A percentile compares a stretch with the other conserved stretches of the same genome.
These are phyloP conservation scores for Aspergillus coremiiformis DNA, from an alignment of 495 filamentous ascomycete species.

Conservation along the genomic window DNA sequence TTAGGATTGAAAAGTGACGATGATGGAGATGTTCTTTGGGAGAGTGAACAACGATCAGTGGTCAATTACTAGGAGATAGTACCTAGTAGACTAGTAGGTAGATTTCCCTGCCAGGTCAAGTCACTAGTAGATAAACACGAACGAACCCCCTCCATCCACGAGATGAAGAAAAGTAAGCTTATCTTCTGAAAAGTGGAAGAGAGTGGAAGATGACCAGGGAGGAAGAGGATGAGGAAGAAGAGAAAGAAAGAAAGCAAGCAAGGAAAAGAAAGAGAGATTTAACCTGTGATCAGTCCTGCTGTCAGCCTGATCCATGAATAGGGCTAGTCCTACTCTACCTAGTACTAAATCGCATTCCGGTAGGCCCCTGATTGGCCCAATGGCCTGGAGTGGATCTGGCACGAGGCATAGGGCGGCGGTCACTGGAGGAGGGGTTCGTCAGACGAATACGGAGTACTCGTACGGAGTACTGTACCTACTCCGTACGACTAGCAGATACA, in stretches of 20 bases:
- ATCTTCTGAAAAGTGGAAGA: background rate
- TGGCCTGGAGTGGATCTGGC: conserved; percentile 3
- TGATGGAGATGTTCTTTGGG: background rate
- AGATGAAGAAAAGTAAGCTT: background rate
- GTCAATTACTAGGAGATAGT: background rate
- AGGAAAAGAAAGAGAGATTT: conserved; percentile 5
- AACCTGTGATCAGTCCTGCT: too few species aligned
- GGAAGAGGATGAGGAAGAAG: background rate
- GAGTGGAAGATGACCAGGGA: background rate
- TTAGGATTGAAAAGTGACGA: background rate
- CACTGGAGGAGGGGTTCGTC: too few species aligned
- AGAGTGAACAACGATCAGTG: background rate
- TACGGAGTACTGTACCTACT: too few species aligned
- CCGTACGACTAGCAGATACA: too few species aligned
- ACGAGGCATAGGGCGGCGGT: conserved; percentile 17
- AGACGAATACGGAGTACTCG: too few species aligned
- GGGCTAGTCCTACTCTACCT: too few species aligned
- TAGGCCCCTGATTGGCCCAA: background rate
- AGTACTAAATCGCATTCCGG: too few species aligned
- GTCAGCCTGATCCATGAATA: too few species aligned
- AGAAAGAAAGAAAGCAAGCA: background rate
- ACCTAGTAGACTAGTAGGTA: too few species aligned
- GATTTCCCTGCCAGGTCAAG: too few species aligned
- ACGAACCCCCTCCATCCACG: background rate
- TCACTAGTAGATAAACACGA: background rate